Base-by-base conservation (phyloP, 1,139 yeast species). In the Hyphopichia fennica region DNA sequence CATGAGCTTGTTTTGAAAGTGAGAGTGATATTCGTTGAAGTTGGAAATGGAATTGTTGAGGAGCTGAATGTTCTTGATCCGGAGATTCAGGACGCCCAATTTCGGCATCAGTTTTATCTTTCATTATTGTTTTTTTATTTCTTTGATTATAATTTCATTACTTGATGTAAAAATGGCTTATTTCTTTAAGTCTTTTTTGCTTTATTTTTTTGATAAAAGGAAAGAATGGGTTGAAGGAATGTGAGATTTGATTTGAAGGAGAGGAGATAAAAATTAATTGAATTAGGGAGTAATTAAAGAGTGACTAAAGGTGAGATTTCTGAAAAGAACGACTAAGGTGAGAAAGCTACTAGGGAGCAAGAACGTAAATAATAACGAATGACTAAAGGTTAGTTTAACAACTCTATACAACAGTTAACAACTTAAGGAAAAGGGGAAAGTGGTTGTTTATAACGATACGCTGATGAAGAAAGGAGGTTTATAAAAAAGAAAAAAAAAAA, bases 31-130 rank as follows among this genome's bases (percentile, higher is more conserved):
- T 8, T 10, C 27, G 15, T 18, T 33, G 35, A 5, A 33, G 8
- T 20, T 19, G 35, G 13, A 33, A 33, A 5, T 33, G 35, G n/a
- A 33, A 33, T 20, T 19, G 25, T n/a, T 33, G 35, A 7, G 27
- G 25, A 17, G 34, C 14, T 18, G 34, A 31, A 5, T 16, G 22
- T 17, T 16, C 22, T 31, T 6, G 14, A 3, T 31, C 22, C 17
- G 20, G 34, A 16, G 34, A 7, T 9, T n/a, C 18, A 17, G 20
- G 22, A 17, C 17, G 34, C 34, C 17, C 17, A 9, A 13, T 3
- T 5, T 31, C 34, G 22, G 22, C 10, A 17, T 31, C 34, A 17
- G 16, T 31, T 4, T 31, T 31, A 4, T 31, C 28, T 25, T 25
- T 31, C 34, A 31, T 31, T 20, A 17, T 31, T 16, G 11, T n/a